Evolutionary conservation across 2,329 filamentous ascomycete species (phyloP).

Genomic region (Botrytis paeoniae): DNA sequence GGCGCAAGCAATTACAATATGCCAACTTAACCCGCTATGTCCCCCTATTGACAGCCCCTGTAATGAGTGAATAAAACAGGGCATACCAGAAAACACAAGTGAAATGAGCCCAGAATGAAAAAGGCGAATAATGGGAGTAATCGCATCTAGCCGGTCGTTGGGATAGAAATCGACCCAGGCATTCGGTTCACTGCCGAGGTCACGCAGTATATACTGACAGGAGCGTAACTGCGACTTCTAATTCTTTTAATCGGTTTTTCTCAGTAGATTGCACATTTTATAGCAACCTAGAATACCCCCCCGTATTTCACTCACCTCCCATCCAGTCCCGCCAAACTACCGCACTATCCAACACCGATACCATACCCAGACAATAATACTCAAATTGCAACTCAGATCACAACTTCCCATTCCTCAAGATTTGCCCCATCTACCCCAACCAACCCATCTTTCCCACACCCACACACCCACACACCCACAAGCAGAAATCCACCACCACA

Average conservation of each 20-base stretch:
- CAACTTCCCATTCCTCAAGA: not conserved
- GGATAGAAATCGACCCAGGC: not conserved
- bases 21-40: not conserved
- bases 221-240: no score
- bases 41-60: no score
- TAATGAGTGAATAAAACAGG: not conserved
- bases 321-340: not conserved
- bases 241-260: fast-evolving
- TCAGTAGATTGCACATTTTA: not conserved
- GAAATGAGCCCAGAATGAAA: no score
- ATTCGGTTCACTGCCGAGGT: not conserved
- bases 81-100: not conserved
- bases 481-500: no score
- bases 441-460: no score
- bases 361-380: no score
- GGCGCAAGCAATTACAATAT: not conserved
- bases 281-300: not conserved
- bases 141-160: not conserved
- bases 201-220: not conserved
- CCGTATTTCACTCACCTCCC: not conserved
- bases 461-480: no score
- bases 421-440: no score
- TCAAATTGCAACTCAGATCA: no score
- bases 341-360: not conserved
- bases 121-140: not conserved